These are phyloP conservation scores for Saccharomycopsis olivae DNA, from an alignment of 805 yeast species.

Conservation along the genomic window DNA sequence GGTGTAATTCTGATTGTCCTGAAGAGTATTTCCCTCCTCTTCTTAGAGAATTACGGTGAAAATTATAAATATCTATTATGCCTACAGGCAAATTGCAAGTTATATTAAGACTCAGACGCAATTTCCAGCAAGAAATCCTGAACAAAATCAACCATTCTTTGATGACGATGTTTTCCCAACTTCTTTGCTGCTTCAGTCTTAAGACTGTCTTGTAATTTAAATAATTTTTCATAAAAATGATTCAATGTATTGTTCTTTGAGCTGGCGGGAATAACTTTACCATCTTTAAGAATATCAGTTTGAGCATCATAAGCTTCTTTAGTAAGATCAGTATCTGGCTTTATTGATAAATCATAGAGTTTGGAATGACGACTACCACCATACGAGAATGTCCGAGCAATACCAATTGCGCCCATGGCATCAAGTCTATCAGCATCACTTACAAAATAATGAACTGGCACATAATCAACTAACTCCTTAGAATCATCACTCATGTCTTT, in stretches of 20 bases:
- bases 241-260: conserved; percentile 20
- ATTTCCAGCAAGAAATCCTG: conserved; percentile 17
- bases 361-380: conserved; percentile 23
- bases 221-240: conserved; percentile 26
- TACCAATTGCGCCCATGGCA: conserved; percentile 28
- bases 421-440: conserved; percentile 32
- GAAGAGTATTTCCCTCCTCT: too few relatives aligned
- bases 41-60: too few relatives aligned
- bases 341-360: conserved; percentile 17
- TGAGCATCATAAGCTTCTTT: conserved; percentile 12
- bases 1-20: too few relatives aligned
- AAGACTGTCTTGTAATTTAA: conserved; percentile 22
- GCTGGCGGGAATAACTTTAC: too few relatives aligned
- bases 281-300: conserved; percentile 3
- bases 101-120: not conserved
- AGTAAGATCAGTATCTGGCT: conserved; percentile 7
- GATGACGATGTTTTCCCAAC: conserved; percentile 20
- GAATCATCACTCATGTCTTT: not conserved
- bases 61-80: too few relatives aligned
- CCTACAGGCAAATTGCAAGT: too few relatives aligned
- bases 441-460: conserved; percentile 21
- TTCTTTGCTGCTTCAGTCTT: conserved; percentile 21
- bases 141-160: conserved; percentile 20
- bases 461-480: not conserved
- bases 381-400: conserved; percentile 26